These are phyloP conservation scores for Rosa multiflora DNA, from an alignment of 306 rosid genomes.

Conservation along the genomic window DNA sequence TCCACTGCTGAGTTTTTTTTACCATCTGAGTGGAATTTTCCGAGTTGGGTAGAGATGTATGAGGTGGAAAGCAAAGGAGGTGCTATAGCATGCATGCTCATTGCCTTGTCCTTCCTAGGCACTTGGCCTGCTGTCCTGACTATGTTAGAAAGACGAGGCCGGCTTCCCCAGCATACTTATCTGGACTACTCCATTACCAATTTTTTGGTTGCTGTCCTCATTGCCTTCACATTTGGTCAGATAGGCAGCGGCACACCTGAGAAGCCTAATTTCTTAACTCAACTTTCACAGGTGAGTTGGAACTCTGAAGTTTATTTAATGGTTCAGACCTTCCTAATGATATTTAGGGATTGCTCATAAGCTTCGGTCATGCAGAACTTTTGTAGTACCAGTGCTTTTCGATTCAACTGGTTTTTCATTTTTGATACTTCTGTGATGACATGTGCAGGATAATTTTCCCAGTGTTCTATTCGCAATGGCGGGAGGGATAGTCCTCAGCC, in stretches of 20 bases:
- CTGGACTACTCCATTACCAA: slow-evolving; percentile 83
- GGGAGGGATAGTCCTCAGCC: slow-evolving; percentile 78
- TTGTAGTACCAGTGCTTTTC: too few relatives aligned
- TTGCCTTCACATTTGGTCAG: slow-evolving; percentile 84
- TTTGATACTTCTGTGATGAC: too few relatives aligned
- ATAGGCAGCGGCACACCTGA: slow-evolving; percentile 55
- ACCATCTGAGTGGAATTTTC: slow-evolving; percentile 31
- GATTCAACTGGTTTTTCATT: too few relatives aligned
- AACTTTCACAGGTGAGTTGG: slow-evolving; percentile 81
- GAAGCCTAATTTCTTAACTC: slow-evolving; percentile 58
- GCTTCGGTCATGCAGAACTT: too few relatives aligned
- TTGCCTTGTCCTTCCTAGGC: slow-evolving; percentile 66
- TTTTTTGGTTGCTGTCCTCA: slow-evolving; percentile 74
- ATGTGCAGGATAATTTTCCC: slow-evolving; percentile 73
- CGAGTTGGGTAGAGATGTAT: slow-evolving; percentile 58
- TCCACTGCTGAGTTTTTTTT: slow-evolving; percentile 27
- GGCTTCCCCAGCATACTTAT: slow-evolving; percentile 95
- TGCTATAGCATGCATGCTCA: slow-evolving; percentile 81
- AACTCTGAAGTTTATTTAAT: too few relatives aligned
- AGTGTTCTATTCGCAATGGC: slow-evolving; percentile 83
- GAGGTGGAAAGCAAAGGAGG: slow-evolving; percentile 81
- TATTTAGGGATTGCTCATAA: too few relatives aligned
- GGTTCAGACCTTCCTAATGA: too few relatives aligned
- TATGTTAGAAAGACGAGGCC: slow-evolving; percentile 73
- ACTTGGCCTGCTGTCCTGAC: slow-evolving; percentile 93